A percentile compares a stretch with the other conserved stretches of the same genome.
Conservation (phyloP, 345 rosid species). For the Gossypium rotundifolium region DNA sequence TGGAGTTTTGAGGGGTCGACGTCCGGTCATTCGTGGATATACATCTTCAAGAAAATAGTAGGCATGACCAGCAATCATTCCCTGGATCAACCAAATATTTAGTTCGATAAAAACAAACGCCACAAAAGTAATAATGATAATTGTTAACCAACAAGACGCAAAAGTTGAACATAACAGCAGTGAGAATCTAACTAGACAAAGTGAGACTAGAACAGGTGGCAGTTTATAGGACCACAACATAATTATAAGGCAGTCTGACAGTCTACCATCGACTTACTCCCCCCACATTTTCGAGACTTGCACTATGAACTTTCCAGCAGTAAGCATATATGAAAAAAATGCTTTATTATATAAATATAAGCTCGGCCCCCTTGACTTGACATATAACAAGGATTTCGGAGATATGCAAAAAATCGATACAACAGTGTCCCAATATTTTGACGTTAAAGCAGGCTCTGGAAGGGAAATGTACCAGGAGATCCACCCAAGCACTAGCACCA, state of each 20-base stretch:
- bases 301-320: neutral
- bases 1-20: constrained; percentile 78
- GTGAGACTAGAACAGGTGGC: neutral
- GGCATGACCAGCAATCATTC: constrained; percentile 98
- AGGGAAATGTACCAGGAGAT: constrained; percentile 59
- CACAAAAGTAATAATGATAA: neutral
- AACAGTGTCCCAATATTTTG: neutral
- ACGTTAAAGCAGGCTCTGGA: constrained; percentile 1
- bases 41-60: constrained; percentile 95
- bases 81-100: constrained; percentile 41
- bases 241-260: neutral
- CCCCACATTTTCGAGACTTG: neutral
- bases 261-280: neutral
- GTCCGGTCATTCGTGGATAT: constrained; percentile 79
- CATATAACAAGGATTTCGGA: neutral
- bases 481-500: constrained; percentile 88
- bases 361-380: no score
- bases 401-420: neutral
- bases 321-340: neutral
- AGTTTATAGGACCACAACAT: neutral
- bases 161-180: neutral
- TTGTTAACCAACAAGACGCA: neutral
- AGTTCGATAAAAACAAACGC: neutral
- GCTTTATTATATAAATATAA: neutral
- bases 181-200: constrained; percentile 7